Evolutionary conservation across 306 rosid species (phyloP), one percentile per base, ranked within the genome.

Genomic region (Prunus mira): DNA sequence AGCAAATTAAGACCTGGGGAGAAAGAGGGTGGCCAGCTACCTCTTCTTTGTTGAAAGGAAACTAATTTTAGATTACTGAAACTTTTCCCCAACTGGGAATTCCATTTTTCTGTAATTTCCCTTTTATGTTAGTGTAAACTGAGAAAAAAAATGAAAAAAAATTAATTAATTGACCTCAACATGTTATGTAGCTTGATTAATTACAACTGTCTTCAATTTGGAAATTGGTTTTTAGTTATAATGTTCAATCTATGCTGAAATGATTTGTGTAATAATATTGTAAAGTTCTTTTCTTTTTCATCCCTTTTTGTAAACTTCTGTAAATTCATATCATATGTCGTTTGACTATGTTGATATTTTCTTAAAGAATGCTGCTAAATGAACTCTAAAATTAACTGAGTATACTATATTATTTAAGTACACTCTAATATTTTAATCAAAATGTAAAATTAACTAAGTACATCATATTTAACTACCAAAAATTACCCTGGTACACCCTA

Each of bases 21-120:
- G 75, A 79, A 79, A 69, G 58, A 65, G 43, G 62, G 20, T 65
- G 77, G 76, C 72, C 73, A 58, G 51, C 64, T 45, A 18, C 32
- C 61, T 32, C 69, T 27, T 60, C 60, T 25, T 47, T 72, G 67
- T 68, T 72, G 80, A 28, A 72, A 78, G 75, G 60, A 67, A 78
- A 79, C 73, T 68, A 69, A 63, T 82, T 82, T 89, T 84, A 88
- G 91, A 70, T 76, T 83, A 84, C 72, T 82, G 74, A 80, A 51
- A 71, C 27, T 68, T 56, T 84, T 75, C 81, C 69, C 67, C 38
- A 78, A 76, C 65, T 78, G 77, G 63, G 65, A 56, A 55, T 20
- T 52, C 67, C 71, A 75, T 76, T 84, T 72, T 34, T 38, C 65
- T 67, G 34, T 62, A 49, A 18, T 47, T 50, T 69, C 69, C 65